These are phyloP conservation scores for Aspergillus pseudonomiae DNA, from an alignment of 2,329 filamentous ascomycete genomes.

Conservation along the genomic window DNA sequence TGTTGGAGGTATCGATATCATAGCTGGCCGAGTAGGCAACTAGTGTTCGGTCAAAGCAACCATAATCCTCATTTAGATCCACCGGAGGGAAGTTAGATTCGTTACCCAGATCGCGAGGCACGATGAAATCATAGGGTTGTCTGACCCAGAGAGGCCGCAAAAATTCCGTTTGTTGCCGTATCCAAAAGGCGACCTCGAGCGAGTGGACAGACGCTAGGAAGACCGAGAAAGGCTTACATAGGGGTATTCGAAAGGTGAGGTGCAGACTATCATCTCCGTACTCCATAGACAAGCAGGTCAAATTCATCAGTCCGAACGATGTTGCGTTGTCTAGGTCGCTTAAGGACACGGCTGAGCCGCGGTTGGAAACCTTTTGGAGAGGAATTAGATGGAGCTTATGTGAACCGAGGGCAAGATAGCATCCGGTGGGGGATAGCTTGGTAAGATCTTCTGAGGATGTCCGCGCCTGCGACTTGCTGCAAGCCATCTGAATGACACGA, in stretches of 20 bases:
- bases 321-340: constrained; percentile 53
- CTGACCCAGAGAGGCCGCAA: constrained; percentile 68
- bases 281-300: constrained; percentile 63
- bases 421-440: constrained; percentile 66
- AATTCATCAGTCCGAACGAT: constrained; percentile 65
- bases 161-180: constrained; percentile 64
- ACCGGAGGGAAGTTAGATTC: constrained; percentile 51
- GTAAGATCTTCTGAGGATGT: constrained; percentile 68
- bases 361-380: constrained; percentile 60
- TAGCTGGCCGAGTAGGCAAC: constrained; percentile 72
- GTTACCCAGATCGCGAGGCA: constrained; percentile 59
- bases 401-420: constrained; percentile 69
- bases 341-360: constrained; percentile 58
- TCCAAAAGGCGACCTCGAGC: constrained; percentile 64
- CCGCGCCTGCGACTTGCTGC: constrained; percentile 57
- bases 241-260: constrained; percentile 63
- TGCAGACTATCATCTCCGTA: constrained; percentile 68
- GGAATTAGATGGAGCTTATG: constrained; percentile 71
- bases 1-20: constrained; percentile 67
- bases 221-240: constrained; percentile 58
- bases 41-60: constrained; percentile 68
- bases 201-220: constrained; percentile 67
- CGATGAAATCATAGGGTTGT: constrained; percentile 64
- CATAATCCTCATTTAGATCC: constrained; percentile 59
- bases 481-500: constrained; percentile 67